Percentiles rank a stretch among this genome's conserved stretches.
Evolutionary conservation across 2,329 filamentous ascomycete genomes (phyloP).

Genomic region (Lasiodiplodia sp.): DNA sequence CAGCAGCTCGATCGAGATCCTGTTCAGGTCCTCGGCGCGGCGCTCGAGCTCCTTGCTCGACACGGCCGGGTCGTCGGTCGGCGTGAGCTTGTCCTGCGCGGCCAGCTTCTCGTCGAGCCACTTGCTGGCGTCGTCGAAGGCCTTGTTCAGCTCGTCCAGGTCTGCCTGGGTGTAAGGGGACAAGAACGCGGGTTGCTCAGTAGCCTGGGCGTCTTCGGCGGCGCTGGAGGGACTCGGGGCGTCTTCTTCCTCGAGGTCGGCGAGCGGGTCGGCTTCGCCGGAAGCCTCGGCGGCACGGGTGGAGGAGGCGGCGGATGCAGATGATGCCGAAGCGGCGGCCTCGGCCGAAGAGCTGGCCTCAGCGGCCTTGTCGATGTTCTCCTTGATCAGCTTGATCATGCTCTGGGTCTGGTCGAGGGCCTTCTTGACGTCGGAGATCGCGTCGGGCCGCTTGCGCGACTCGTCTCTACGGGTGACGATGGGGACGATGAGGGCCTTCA

Average conservation of each 20-base stretch:
- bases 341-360: constrained; percentile 51
- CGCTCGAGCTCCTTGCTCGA: constrained; percentile 73
- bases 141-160: constrained; percentile 68
- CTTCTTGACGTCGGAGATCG: constrained; percentile 71
- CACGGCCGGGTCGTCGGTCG: constrained; percentile 77
- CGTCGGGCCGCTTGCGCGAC: constrained; percentile 71
- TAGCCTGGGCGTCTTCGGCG: constrained; percentile 38
- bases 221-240: constrained; percentile 50
- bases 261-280: constrained; percentile 48
- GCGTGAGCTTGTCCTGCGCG: constrained; percentile 73
- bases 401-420: constrained; percentile 74
- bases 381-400: constrained; percentile 74
- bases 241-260: constrained; percentile 73
- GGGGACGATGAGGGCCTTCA: constrained; percentile 80
- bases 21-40: constrained; percentile 74
- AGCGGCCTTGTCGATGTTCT: constrained; percentile 75
- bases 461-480: constrained; percentile 80
- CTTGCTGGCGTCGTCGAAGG: constrained; percentile 66
- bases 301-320: constrained; percentile 56
- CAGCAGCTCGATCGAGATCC: constrained; percentile 72
- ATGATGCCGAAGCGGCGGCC: constrained; percentile 42
- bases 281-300: constrained; percentile 45
- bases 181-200: constrained; percentile 66
- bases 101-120: constrained; percentile 80
- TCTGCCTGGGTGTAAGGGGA: constrained; percentile 77